phyloP scores from a whole-genome alignment of 169 alveolate species.

The Plasmodium blacklocki region DNA sequence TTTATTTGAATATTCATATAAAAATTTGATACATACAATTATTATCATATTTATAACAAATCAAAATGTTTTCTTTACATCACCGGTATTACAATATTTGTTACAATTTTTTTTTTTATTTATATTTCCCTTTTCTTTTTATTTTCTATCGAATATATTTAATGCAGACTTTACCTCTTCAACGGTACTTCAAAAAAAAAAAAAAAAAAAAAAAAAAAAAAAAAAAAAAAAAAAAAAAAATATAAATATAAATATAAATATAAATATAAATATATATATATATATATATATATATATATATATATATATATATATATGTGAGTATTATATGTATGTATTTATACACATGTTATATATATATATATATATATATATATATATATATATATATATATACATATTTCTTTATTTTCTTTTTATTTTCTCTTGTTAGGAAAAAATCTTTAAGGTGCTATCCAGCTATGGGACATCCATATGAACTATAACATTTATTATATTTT shows the following conservation, averaged over 20 bases:
- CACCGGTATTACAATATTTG: constrained; percentile 16
- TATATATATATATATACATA: too few relatives aligned
- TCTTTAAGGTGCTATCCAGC: constrained; percentile 22
- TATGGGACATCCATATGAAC: constrained; percentile 11
- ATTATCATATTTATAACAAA: constrained; percentile 26
- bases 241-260: background rate
- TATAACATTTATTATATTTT: background rate
- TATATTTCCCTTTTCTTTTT: constrained; percentile 59
- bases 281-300: constrained; percentile 11
- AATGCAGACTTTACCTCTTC: constrained; percentile 28
- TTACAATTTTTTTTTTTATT: constrained; percentile 33
- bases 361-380: too few relatives aligned
- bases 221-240: background rate
- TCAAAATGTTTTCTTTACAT: constrained; percentile 46
- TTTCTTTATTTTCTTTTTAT: background rate
- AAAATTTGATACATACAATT: constrained; percentile 24
- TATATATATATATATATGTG: background rate
- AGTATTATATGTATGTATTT: too few relatives aligned
- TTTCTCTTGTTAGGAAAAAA: constrained; percentile 43
- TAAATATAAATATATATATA: background rate
- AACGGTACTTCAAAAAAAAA: constrained; percentile 32
- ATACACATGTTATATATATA: too few relatives aligned
- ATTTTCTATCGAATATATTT: constrained; percentile 41
- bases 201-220: background rate
- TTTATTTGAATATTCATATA: constrained; percentile 64